Base-by-base conservation (phyloP, 2,329 filamentous ascomycete genomes). In the Chrysosporium queenslandicum region DNA sequence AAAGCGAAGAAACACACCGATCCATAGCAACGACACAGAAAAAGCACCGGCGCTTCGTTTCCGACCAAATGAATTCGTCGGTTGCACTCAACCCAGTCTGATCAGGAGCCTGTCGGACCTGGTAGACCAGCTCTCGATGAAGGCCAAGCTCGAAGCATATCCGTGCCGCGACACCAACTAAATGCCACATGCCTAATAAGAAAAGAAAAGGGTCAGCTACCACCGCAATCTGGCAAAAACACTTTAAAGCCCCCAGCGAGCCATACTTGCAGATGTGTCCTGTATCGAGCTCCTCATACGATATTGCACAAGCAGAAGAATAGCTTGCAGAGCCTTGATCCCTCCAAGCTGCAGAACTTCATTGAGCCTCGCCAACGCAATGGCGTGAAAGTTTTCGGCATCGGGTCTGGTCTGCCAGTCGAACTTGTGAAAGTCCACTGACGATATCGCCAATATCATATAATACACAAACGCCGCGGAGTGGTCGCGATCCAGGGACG, bases 401-500 rank as follows among this genome's bases (percentile, higher is more conserved):
- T 72, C 68, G 2, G 69, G 70, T 2, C 71, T 58, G 5, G 64
- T 68, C 48, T 71, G 66, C 70, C 71, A 74, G 36, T 74, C 68
- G 43, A 71, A 70, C 56, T 73, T 74, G 54, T 69, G 66, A 4
- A 71, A 66, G 39, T 71, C 70, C 0, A 69, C 66, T 0, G 68
- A 73, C 1, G 68, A 68, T 36, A 74, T 74, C 6, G 72, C 72
- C 0, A 74, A 58, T 0, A 69, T 62, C 68, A 74, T 73, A 54
- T 74, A 66, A 32, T 74, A 63, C 2, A 72, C 59, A 53, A 74
- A 74, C 0, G 63, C 63, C 21, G 71, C 67, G 9, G 64, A 65
- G 0, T 64, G 57, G 25, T 61, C 55, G 1, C 36, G 52, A 0
- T 63, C 56, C 3, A 66, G 58, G n/a, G 55, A 53, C 3, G 53